phyloP scores from a whole-genome alignment of 352 stramenopile genomes.

The Pythium phragmitis region DNA sequence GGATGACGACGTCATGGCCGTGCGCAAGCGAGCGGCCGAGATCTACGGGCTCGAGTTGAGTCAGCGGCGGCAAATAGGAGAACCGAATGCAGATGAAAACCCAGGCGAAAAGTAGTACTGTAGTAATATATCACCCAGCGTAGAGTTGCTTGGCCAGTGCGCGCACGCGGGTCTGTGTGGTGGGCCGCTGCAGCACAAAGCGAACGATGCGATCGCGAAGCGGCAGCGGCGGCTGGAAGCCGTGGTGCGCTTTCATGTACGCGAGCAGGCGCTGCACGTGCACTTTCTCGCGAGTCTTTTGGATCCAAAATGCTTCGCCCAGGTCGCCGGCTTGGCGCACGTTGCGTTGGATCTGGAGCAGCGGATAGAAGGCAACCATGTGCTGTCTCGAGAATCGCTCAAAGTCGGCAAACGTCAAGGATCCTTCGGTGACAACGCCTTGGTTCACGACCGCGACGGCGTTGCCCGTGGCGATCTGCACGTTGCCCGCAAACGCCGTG shows the following conservation, averaged over 20 bases:
- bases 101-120: neutral
- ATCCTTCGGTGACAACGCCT: slow-evolving; percentile 5
- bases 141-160: slow-evolving; percentile 41
- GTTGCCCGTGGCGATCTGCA: slow-evolving; percentile 43
- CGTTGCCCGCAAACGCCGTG: slow-evolving; percentile 44
- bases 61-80: slow-evolving; percentile 33
- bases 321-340: slow-evolving; percentile 31
- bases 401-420: slow-evolving; percentile 50
- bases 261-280: slow-evolving; percentile 33
- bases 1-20: slow-evolving; percentile 37
- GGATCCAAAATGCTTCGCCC: slow-evolving; percentile 48
- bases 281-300: slow-evolving; percentile 46
- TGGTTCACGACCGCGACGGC: slow-evolving; percentile 27
- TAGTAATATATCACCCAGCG: slow-evolving; percentile 15
- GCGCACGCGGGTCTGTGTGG: slow-evolving; percentile 29
- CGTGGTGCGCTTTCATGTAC: slow-evolving; percentile 43
- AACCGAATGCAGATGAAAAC: neutral
- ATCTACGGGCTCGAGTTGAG: slow-evolving; percentile 45
- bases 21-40: slow-evolving; percentile 50
- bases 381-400: slow-evolving; percentile 47
- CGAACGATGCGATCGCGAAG: slow-evolving; percentile 36
- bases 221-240: slow-evolving; percentile 34
- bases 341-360: slow-evolving; percentile 51
- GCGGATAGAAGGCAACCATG: slow-evolving; percentile 49
- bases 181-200: slow-evolving; percentile 34